phyloP scores from a whole-genome alignment of 2,329 filamentous ascomycete genomes.

The Parafenestella ontariensis region DNA sequence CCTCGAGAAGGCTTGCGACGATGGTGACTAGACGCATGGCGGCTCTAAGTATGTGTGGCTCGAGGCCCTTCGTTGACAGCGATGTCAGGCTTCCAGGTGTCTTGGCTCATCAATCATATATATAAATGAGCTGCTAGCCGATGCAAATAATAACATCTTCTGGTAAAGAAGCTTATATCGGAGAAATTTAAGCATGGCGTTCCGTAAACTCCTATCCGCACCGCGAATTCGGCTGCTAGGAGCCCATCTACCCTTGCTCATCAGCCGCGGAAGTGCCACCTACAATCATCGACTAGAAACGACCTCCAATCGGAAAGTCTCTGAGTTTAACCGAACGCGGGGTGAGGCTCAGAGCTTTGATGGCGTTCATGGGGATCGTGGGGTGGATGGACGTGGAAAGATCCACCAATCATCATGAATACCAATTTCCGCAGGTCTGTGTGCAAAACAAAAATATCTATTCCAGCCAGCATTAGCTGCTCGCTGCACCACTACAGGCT shows the following conservation, averaged over 20 bases:
- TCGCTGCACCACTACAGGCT: too few species aligned
- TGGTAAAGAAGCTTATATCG: background rate
- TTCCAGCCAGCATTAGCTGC: too few species aligned
- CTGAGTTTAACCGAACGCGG: conserved; percentile 13
- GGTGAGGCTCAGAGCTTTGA: conserved; percentile 11
- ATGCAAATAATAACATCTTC: background rate
- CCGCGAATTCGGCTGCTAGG: background rate
- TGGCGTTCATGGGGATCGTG: conserved; percentile 16
- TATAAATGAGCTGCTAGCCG: background rate
- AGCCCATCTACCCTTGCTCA: background rate
- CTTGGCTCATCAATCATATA: conserved; percentile 5
- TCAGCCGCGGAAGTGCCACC: conserved; percentile 1
- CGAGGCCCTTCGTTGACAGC: background rate
- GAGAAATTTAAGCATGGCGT: background rate
- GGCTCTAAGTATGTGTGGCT: background rate
- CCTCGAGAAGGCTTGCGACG: conserved; percentile 17
- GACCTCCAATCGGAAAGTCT: conserved; percentile 8
- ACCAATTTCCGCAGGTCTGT: background rate
- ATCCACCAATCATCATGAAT: conserved; percentile 29
- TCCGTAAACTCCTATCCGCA: background rate
- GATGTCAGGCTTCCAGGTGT: background rate
- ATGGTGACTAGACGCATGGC: conserved; percentile 20
- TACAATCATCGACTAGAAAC: background rate
- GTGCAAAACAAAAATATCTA: too few species aligned
- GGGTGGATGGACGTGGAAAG: conserved; percentile 19